These are phyloP conservation scores for Monosporozyma yasuniensis DNA, from an alignment of 805 yeast genomes.

Conservation along the genomic window DNA sequence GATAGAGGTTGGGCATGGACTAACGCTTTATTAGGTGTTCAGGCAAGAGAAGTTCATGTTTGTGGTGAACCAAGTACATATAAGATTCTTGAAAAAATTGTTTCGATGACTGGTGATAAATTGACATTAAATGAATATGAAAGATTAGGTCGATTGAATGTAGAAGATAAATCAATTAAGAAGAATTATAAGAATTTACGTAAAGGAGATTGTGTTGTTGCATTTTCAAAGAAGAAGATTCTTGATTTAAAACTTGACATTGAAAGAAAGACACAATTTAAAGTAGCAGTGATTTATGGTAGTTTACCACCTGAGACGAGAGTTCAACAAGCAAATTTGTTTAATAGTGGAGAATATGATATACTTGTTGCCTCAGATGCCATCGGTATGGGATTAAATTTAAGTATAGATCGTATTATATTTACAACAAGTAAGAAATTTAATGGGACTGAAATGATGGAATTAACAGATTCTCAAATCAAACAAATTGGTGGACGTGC, in stretches of 20 bases:
- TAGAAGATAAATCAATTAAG: slow-evolving; percentile 37
- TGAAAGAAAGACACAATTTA: slow-evolving; percentile 50
- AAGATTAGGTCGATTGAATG: slow-evolving; percentile 62
- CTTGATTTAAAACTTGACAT: slow-evolving; percentile 59
- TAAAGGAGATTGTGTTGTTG: slow-evolving; percentile 83
- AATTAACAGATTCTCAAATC: slow-evolving; percentile 53
- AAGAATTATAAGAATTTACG: slow-evolving; percentile 21
- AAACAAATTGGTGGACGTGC: slow-evolving; percentile 97
- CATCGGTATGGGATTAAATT: slow-evolving; percentile 92
- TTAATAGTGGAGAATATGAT: slow-evolving; percentile 73
- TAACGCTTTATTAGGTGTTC: slow-evolving; percentile 75
- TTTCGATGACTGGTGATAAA: slow-evolving; percentile 68
- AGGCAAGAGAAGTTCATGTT: slow-evolving; percentile 76
- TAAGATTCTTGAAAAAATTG: slow-evolving; percentile 52
- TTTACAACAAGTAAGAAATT: slow-evolving; percentile 63
- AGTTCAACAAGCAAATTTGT: slow-evolving; percentile 67
- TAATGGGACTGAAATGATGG: slow-evolving; percentile 46
- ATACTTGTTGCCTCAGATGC: slow-evolving; percentile 94
- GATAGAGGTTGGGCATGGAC: slow-evolving; percentile 93
- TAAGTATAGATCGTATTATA: slow-evolving; percentile 72
- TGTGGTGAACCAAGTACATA: slow-evolving; percentile 91
- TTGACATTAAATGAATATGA: slow-evolving; percentile 61
- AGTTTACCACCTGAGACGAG: slow-evolving; percentile 94
- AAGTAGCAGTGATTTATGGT: slow-evolving; percentile 89
- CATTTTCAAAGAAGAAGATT: slow-evolving; percentile 70